phyloP scores from a whole-genome alignment of 2,329 filamentous ascomycete genomes.

The Neofusicoccum ribis region DNA sequence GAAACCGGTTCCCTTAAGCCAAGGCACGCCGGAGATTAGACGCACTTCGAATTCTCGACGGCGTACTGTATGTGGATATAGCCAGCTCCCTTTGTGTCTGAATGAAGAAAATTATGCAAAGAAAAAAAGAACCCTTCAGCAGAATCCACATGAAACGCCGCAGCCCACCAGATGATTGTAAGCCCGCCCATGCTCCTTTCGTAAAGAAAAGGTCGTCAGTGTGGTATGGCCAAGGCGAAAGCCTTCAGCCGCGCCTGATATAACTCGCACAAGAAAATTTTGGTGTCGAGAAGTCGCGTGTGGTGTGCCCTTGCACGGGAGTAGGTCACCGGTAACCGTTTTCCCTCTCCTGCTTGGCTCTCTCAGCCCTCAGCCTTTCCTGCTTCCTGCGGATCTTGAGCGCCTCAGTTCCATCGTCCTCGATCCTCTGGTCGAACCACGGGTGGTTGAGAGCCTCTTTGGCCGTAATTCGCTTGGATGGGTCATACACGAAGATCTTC shows the following conservation, averaged over 20 bases:
- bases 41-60: constrained; percentile 15
- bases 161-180: constrained; percentile 11
- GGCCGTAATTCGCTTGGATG: constrained; percentile 64
- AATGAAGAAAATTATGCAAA: constrained; percentile 15
- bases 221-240: constrained; percentile 3
- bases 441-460: constrained; percentile 65
- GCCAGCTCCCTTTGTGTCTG: constrained; percentile 15
- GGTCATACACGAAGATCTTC: constrained; percentile 67
- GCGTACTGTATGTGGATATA: constrained; percentile 17
- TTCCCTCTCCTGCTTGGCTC: constrained; percentile 4
- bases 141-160: constrained; percentile 12
- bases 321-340: constrained; percentile 16
- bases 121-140: background rate
- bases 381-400: constrained; percentile 55
- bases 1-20: constrained; percentile 11
- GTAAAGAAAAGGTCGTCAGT: constrained; percentile 17
- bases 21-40: constrained; percentile 17
- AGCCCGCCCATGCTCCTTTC: constrained; percentile 20
- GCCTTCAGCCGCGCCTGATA: background rate
- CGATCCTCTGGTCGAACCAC: constrained; percentile 65
- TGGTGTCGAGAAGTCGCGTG: constrained; percentile 5
- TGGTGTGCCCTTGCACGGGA: background rate
- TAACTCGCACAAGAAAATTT: constrained; percentile 11
- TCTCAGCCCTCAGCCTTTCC: constrained; percentile 28
- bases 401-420: constrained; percentile 67